Percentiles rank a stretch among this genome's conserved stretches.
phyloP scores from a whole-genome alignment of 164 flowering plant species.

The Annona squamosa region DNA sequence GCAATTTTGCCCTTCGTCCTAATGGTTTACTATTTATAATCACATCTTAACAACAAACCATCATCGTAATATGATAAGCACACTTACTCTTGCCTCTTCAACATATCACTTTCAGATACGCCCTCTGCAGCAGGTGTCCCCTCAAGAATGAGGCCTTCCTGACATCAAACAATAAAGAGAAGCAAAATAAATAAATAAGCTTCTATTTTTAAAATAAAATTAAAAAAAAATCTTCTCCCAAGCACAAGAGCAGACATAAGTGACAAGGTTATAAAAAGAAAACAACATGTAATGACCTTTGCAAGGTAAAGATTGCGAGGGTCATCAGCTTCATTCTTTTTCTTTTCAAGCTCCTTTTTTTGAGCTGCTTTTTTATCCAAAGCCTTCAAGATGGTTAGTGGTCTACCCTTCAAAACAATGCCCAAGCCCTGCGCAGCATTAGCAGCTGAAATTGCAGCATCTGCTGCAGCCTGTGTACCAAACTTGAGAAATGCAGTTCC shows the following conservation, averaged over 20 bases:
- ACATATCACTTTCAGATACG: conserved; percentile 81
- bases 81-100: conserved; percentile 72
- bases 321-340: conserved; percentile 50
- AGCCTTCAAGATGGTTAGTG: conserved; percentile 68
- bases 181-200: neutral
- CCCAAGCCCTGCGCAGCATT: conserved; percentile 51
- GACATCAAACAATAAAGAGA: conserved; percentile 10
- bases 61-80: neutral
- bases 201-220: neutral
- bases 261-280: neutral
- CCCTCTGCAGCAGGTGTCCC: conserved; percentile 95
- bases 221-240: neutral
- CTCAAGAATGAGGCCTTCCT: conserved; percentile 89
- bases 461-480: conserved; percentile 47
- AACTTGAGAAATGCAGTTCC: conserved; percentile 95
- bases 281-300: conserved; percentile 34
- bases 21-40: neutral
- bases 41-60: neutral
- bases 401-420: conserved; percentile 70
- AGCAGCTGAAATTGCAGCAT: conserved; percentile 70
- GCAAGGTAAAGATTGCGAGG: conserved; percentile 86
- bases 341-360: conserved; percentile 53
- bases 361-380: conserved; percentile 84
- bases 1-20: no score
- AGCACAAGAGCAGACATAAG: neutral